These are phyloP conservation scores for Gymnopilus dilepis DNA, from an alignment of 768 basidiomycete species.

Conservation along the genomic window DNA sequence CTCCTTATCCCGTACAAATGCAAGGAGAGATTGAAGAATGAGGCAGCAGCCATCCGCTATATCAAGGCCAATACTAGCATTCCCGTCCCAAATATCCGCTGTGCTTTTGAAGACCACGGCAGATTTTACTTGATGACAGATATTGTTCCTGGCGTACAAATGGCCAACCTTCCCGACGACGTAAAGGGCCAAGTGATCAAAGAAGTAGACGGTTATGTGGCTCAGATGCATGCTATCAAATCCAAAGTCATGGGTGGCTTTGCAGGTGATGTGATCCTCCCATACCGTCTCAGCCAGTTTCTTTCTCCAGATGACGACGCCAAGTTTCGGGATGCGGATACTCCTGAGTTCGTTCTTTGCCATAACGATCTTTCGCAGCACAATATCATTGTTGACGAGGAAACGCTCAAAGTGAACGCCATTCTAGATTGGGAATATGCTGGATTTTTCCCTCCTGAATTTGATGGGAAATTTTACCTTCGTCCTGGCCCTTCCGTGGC, in stretches of 20 bases:
- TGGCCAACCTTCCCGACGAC: neutral
- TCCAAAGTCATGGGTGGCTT: conserved; percentile 7
- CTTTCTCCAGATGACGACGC: neutral
- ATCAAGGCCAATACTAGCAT: conserved; percentile 6
- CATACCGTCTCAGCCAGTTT: neutral
- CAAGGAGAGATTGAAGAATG: conserved; percentile 5
- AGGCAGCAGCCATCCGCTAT: neutral
- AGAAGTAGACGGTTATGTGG: neutral
- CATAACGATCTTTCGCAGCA: conserved; percentile 11
- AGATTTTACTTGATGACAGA: conserved; percentile 7
- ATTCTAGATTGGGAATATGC: conserved; percentile 16
- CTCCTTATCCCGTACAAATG: neutral
- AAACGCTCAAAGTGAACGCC: conserved; percentile 7
- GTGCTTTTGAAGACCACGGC: conserved; percentile 6
- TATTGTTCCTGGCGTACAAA: neutral
- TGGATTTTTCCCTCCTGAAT: conserved; percentile 12
- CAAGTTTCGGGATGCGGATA: conserved; percentile 4
- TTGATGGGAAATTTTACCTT: conserved; percentile 8
- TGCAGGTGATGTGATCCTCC: neutral
- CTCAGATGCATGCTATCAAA: conserved; percentile 3
- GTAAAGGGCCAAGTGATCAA: neutral
- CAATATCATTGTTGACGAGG: conserved; percentile 9
- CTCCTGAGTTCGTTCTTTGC: conserved; percentile 1
- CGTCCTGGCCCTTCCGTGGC: conserved; percentile 1
- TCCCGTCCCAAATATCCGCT: conserved; percentile 3